Conservation (phyloP, 202 grass and related monocot species). For the Brachypodium distachyon region DNA sequence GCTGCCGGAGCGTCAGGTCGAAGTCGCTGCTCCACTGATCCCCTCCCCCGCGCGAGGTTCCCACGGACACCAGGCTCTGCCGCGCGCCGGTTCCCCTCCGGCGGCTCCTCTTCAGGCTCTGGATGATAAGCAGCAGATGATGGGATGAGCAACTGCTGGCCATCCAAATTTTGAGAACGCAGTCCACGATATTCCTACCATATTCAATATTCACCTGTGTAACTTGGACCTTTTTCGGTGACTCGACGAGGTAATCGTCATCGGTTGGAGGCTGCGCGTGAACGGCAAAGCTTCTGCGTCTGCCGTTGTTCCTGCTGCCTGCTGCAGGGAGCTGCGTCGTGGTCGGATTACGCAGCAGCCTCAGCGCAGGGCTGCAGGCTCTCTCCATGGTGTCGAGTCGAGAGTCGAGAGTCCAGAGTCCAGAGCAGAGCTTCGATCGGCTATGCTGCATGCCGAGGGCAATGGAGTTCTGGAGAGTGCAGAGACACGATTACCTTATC, state of each 20-base stretch:
- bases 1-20: slow-evolving; percentile 51
- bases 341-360: slow-evolving; percentile 9
- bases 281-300: not conserved
- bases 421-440: not conserved
- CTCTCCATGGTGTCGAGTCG: slow-evolving; percentile 17
- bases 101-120: slow-evolving; percentile 20
- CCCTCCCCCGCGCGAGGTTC: slow-evolving; percentile 23
- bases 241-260: not conserved
- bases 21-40: slow-evolving; percentile 64
- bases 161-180: not conserved
- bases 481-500: slow-evolving; percentile 10
- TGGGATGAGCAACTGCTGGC: not conserved
- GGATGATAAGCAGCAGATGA: not conserved
- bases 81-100: slow-evolving; percentile 16
- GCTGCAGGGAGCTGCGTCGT: slow-evolving; percentile 3
- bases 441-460: not conserved
- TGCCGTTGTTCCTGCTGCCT: not conserved
- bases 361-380: slow-evolving; percentile 26
- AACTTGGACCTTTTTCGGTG: slow-evolving; percentile 2
- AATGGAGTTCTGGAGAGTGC: not conserved
- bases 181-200: not conserved
- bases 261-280: slow-evolving; percentile 1
- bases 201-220: slow-evolving; percentile 10
- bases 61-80: slow-evolving; percentile 41
- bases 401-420: too few species aligned